Evolutionary conservation across 208 protist species (phyloP), one percentile per base, ranked within the genome.

Genomic region (Leptomonas pyrrhocoris): DNA sequence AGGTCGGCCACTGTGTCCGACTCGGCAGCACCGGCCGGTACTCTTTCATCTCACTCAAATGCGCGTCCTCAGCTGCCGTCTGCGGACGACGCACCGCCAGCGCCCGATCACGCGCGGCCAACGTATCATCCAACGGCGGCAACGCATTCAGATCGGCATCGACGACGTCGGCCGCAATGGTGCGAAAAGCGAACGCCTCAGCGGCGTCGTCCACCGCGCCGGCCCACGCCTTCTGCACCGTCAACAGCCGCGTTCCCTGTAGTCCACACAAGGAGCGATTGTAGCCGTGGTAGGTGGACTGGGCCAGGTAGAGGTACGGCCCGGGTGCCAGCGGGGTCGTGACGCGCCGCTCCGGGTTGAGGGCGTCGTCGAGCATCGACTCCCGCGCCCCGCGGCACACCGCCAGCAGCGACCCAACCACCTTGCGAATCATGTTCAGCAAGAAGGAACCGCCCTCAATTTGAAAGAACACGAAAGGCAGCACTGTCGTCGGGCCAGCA

Each of bases 381-480:
- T 68, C 75, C 38, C 82, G 64, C 0, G 82, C 74, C 12, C 90
- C 90, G 31, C 90, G 87, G 30, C 83, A 68, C 19, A 92, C 77
- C 12, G 90, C 87, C 19, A 95, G 36, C n/a, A 88, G 19, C 23
- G 83, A 74, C 2, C 90, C 90, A 1, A 95, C 83, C 21, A 95
- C 80, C 57, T 95, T 95, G 56, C 90, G 84, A 64, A 96, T 96
- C 90, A 96, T 96, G 53, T 96, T 96, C 50, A 94, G 89, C 13
- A 96, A 76, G 68, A 96, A 96, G 11, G 88, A 94, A 12, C 74
- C 80, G 6, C 90, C 90, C 49, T 96, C 90, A 46, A 96, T 88
- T 54, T 96, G 90, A 40, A 96, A 91, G 18, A 94, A 55, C 1
- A 93, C 43, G 67, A 90, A 96, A 2, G 90, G 90, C 42, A 92